These are phyloP conservation scores for Tetradesmus obliquus DNA, from an alignment of 139 green algal genomes.

Conservation along the genomic window DNA sequence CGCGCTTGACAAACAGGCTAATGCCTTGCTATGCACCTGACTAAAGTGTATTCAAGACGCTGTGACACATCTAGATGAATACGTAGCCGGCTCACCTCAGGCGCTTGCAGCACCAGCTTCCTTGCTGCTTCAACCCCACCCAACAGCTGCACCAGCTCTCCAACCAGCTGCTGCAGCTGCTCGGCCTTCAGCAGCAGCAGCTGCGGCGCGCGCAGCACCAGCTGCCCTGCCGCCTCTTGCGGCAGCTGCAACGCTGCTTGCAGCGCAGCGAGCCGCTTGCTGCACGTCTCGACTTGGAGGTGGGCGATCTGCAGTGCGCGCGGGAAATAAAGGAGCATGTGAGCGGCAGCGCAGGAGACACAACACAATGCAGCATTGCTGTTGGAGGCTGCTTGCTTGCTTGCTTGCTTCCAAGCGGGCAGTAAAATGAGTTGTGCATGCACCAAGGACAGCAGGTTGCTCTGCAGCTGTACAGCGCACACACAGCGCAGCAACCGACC, in stretches of 20 bases:
- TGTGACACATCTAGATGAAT: too few species aligned
- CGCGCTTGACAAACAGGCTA: too few species aligned
- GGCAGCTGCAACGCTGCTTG: constrained; percentile 2
- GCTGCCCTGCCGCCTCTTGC: neutral
- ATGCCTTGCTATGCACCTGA: too few species aligned
- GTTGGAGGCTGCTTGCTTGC: too few species aligned
- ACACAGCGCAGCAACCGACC: neutral
- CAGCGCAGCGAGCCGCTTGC: neutral
- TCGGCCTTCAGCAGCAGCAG: neutral
- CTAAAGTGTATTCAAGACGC: too few species aligned
- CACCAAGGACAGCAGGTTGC: neutral
- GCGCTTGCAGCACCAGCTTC: neutral
- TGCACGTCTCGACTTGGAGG: neutral
- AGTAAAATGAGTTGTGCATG: too few species aligned
- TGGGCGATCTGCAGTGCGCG: neutral
- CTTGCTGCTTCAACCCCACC: neutral
- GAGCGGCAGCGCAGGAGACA: too few species aligned
- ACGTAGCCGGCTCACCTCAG: neutral
- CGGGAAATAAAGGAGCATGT: neutral
- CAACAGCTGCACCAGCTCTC: neutral
- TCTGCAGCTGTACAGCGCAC: neutral
- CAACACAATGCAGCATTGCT: too few species aligned
- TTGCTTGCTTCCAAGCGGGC: too few species aligned
- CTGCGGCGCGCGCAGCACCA: constrained; percentile 11
- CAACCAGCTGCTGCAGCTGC: neutral